Percentiles rank a stretch among this genome's conserved stretches.
Evolutionary conservation across 2,329 filamentous ascomycete species (phyloP).

Genomic region (Xylaria sp.): DNA sequence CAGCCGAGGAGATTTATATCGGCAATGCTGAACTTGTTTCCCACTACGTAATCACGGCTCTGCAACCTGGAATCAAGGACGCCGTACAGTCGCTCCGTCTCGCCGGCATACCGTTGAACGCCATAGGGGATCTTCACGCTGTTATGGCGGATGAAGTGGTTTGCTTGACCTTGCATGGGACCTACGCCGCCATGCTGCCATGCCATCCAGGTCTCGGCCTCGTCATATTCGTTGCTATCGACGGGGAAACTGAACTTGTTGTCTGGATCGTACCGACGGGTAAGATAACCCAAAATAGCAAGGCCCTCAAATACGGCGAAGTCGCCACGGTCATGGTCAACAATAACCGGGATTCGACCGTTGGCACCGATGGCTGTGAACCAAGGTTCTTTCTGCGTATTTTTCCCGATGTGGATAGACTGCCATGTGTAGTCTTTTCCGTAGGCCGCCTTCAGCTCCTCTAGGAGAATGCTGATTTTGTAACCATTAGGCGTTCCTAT

Average conservation of each 20-base stretch:
- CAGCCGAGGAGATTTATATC: slow-evolving; percentile 80
- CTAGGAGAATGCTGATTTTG: slow-evolving; percentile 70
- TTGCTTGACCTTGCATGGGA: slow-evolving; percentile 78
- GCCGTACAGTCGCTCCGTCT: slow-evolving; percentile 78
- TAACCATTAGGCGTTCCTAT: slow-evolving; percentile 63
- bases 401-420: slow-evolving; percentile 66
- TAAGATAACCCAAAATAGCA: slow-evolving; percentile 78
- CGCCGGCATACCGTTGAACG: slow-evolving; percentile 78
- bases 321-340: slow-evolving; percentile 70
- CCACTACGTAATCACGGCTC: slow-evolving; percentile 63
- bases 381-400: slow-evolving; percentile 75
- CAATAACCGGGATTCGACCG: slow-evolving; percentile 61
- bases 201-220: slow-evolving; percentile 69
- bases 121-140: slow-evolving; percentile 76
- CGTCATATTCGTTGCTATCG: slow-evolving; percentile 51
- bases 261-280: slow-evolving; percentile 76
- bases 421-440: slow-evolving; percentile 70
- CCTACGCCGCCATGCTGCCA: slow-evolving; percentile 80
- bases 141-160: slow-evolving; percentile 76
- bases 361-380: slow-evolving; percentile 72
- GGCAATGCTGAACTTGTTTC: slow-evolving; percentile 72
- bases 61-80: slow-evolving; percentile 74
- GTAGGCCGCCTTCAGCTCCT: slow-evolving; percentile 73
- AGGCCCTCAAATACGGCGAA: slow-evolving; percentile 79
- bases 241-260: slow-evolving; percentile 71